Percentiles rank a stretch among this genome's conserved stretches.
These are phyloP conservation scores for Verticillium klebahnii DNA, from an alignment of 2,329 filamentous ascomycete species.

Conservation along the genomic window DNA sequence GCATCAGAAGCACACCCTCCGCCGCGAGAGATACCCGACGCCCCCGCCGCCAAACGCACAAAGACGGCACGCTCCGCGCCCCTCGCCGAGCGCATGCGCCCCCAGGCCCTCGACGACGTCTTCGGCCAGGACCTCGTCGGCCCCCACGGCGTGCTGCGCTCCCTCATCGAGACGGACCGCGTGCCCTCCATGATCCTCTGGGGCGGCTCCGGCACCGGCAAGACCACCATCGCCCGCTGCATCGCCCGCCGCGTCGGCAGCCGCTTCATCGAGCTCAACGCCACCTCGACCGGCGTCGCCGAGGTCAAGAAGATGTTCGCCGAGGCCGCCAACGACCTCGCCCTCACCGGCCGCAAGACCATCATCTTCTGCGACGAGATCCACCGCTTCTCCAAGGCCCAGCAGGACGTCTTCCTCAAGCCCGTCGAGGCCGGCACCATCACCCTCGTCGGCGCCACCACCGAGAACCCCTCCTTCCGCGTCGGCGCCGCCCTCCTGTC, in stretches of 20 bases:
- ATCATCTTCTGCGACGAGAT: conserved; percentile 99
- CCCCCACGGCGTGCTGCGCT: conserved; percentile 73
- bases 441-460: conserved; percentile 90
- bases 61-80: conserved; percentile 73
- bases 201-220: conserved; percentile 76
- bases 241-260: conserved; percentile 78
- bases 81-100: conserved; percentile 90
- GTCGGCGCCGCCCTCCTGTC: conserved; percentile 83
- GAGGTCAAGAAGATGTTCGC: conserved; percentile 91
- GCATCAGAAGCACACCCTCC: not conserved
- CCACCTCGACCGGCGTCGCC: conserved; percentile 78
- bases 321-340: conserved; percentile 76
- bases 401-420: conserved; percentile 91
- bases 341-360: conserved; percentile 80
- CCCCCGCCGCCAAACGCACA: conserved; percentile 54
- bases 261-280: conserved; percentile 93
- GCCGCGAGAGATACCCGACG: conserved; percentile 17
- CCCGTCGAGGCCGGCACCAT: conserved; percentile 89
- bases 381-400: conserved; percentile 83
- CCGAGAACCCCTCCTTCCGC: conserved; percentile 95
- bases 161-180: conserved; percentile 77
- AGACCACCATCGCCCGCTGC: conserved; percentile 88
- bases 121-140: conserved; percentile 91
- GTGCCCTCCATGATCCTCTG: conserved; percentile 96
- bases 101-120: conserved; percentile 76